Evolutionary conservation across 441 rosid genomes (phyloP).

Genomic region (Kokia cookei): DNA sequence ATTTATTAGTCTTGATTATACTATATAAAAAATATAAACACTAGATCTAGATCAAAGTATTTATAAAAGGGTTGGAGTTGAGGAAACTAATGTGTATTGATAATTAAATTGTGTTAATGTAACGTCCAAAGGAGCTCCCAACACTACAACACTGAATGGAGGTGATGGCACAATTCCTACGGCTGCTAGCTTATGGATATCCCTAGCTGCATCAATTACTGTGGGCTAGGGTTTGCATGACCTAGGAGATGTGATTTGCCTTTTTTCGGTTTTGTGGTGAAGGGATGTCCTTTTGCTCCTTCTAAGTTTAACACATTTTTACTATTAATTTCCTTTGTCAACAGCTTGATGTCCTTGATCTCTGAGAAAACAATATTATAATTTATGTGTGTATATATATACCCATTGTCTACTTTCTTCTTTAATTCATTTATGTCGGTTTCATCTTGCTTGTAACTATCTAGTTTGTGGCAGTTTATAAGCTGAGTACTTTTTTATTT

Average conservation of each 20-base stretch:
- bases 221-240: background rate
- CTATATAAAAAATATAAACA: too few relatives aligned
- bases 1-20: background rate
- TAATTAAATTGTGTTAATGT: background rate
- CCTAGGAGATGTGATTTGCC: background rate
- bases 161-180: constrained; percentile 24
- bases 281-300: background rate
- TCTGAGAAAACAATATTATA: too few relatives aligned
- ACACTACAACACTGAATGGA: constrained; percentile 32
- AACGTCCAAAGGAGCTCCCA: constrained; percentile 30
- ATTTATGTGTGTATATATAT: too few relatives aligned
- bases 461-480: too few relatives aligned
- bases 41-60: background rate
- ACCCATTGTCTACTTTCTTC: too few relatives aligned
- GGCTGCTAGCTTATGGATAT: constrained; percentile 50
- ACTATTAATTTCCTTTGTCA: too few relatives aligned
- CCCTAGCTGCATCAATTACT: constrained; percentile 19
- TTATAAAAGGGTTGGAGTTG: background rate
- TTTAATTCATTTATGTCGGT: too few relatives aligned
- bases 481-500: too few relatives aligned
- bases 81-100: background rate
- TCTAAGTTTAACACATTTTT: too few relatives aligned
- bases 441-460: too few relatives aligned
- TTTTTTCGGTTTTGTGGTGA: background rate
- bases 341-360: too few relatives aligned